Conservation (phyloP, 2,329 filamentous ascomycete species). For the Achaetomium macrosporum region DNA sequence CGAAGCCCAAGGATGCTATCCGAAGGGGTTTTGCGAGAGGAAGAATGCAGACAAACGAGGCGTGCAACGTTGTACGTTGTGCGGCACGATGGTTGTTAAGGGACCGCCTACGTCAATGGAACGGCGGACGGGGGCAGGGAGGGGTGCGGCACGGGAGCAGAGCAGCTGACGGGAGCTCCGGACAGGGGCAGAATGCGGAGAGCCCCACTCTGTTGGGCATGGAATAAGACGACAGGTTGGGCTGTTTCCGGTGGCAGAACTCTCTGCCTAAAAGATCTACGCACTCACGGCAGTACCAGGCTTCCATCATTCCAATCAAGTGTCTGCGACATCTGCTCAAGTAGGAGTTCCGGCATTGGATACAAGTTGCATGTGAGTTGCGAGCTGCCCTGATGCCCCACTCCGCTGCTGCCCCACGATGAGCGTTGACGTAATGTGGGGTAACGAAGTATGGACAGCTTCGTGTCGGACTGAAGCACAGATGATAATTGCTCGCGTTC, state of each 20-base stretch:
- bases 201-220: conserved; percentile 3
- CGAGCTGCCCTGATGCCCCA: neutral
- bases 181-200: conserved; percentile 1
- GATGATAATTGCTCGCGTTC: too few species aligned
- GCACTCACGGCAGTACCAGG: too few species aligned
- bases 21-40: neutral
- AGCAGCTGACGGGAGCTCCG: conserved; percentile 4
- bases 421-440: neutral
- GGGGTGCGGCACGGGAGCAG: conserved; percentile 5
- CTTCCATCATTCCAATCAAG: too few species aligned
- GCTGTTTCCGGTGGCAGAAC: neutral
- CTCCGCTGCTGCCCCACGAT: neutral
- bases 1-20: neutral
- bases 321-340: too few species aligned
- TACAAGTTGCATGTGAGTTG: neutral
- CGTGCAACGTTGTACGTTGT: neutral
- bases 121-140: neutral
- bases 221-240: neutral
- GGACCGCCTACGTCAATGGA: neutral
- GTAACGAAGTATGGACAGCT: neutral
- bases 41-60: neutral
- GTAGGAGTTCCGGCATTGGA: too few species aligned
- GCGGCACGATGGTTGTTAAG: neutral
- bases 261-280: neutral
- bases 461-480: too few species aligned